Conservation (phyloP, 2,329 filamentous ascomycete species). For the Pleoardoris graminearum region DNA sequence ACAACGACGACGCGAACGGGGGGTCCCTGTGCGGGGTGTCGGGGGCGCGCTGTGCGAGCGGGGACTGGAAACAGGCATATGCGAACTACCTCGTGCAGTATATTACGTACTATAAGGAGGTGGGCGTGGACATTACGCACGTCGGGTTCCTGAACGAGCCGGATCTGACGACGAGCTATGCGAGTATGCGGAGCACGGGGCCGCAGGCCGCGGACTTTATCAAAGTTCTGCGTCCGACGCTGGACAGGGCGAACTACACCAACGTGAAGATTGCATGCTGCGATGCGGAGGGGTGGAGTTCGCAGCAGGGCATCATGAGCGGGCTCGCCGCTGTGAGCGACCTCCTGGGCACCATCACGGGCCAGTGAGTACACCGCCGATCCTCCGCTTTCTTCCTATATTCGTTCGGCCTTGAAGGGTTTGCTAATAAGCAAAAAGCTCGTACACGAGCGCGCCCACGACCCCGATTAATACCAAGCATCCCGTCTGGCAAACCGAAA, state of each 20-base stretch:
- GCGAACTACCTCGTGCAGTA: conserved; percentile 55
- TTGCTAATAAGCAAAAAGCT: conserved; percentile 8
- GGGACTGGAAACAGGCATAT: conserved; percentile 55
- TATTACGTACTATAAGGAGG: conserved; percentile 48
- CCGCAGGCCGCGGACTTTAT: conserved; percentile 58
- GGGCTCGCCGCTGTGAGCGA: conserved; percentile 19
- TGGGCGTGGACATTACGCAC: conserved; percentile 48
- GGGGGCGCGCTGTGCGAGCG: conserved; percentile 46
- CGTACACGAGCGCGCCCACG: conserved; percentile 25
- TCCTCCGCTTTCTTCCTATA: not conserved
- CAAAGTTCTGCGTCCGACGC: conserved; percentile 48
- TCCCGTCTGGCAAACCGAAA: conserved; percentile 59
- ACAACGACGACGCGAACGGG: conserved; percentile 50
- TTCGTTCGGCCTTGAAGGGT: not conserved
- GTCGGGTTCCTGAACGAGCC: conserved; percentile 54
- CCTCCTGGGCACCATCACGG: conserved; percentile 28
- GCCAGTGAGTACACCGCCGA: conserved; percentile 23
- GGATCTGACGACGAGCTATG: conserved; percentile 41
- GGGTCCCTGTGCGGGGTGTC: conserved; percentile 54
- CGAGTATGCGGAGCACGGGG: conserved; percentile 51
- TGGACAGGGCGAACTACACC: conserved; percentile 44
- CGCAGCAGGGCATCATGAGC: conserved; percentile 30
- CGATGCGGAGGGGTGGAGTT: conserved; percentile 50
- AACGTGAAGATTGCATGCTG: conserved; percentile 49
- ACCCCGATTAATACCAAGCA: conserved; percentile 40